A percentile compares a stretch with the other conserved stretches of the same genome.
Conservation (phyloP, 495 filamentous ascomycete genomes). For the Penicillium riverlandense region DNA sequence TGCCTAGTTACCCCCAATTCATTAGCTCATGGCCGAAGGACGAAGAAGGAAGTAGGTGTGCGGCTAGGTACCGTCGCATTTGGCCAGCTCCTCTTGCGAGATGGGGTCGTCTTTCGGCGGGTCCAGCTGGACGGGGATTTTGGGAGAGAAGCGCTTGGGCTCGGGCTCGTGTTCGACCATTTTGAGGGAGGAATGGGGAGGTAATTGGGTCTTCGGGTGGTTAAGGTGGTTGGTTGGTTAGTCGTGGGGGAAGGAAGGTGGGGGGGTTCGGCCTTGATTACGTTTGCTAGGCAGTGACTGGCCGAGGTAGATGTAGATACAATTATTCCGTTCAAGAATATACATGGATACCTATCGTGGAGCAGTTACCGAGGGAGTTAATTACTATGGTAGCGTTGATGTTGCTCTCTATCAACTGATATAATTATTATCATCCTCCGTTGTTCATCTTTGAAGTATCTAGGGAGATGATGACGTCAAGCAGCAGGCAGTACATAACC, state of each 20-base stretch:
- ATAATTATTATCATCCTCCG: not conserved
- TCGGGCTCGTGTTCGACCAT: slow-evolving; percentile 27
- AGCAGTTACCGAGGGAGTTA: no score
- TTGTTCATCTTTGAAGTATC: not conserved
- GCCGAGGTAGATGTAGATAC: not conserved
- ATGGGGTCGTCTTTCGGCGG: slow-evolving; percentile 88
- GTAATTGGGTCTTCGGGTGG: no score
- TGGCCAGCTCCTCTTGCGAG: slow-evolving; percentile 61
- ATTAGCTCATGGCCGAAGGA: not conserved
- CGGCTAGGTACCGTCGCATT: slow-evolving; percentile 63
- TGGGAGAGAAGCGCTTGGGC: slow-evolving; percentile 72
- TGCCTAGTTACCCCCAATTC: slow-evolving; percentile 26
- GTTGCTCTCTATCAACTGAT: not conserved
- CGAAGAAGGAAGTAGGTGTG: not conserved
- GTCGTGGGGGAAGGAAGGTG: slow-evolving; percentile 2
- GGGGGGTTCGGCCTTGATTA: slow-evolving; percentile 6
- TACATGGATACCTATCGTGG: no score
- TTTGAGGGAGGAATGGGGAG: slow-evolving; percentile 3
- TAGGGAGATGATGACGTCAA: not conserved
- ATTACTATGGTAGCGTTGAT: no score
- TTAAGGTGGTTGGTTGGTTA: no score
- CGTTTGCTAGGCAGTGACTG: slow-evolving; percentile 1
- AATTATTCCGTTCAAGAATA: not conserved
- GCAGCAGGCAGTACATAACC: no score
- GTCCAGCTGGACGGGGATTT: slow-evolving; percentile 68